Evolutionary conservation across 257 asterid species (phyloP).

Genomic region (Nemophila menziesii): DNA sequence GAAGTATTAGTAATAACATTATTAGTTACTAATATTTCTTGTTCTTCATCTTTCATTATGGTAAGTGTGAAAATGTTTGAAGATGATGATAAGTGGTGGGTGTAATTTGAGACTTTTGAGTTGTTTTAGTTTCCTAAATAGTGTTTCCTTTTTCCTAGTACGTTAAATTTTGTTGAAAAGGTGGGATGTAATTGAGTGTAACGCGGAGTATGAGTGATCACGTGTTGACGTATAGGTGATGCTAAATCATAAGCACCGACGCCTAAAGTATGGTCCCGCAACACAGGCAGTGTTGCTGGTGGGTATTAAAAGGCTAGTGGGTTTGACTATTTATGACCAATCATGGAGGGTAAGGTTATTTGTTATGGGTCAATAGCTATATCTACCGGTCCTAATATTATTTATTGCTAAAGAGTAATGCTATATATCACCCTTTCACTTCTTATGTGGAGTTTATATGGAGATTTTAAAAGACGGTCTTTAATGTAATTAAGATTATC

Average conservation of each 20-base stretch:
- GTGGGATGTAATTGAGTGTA: not conserved
- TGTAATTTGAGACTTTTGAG: not conserved
- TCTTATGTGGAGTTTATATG: too few relatives aligned
- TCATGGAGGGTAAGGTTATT: too few relatives aligned
- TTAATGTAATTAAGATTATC: too few relatives aligned
- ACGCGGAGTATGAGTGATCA: not conserved
- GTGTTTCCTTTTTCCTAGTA: not conserved
- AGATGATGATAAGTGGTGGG: too few relatives aligned
- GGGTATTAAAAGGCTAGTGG: not conserved
- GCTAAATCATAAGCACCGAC: conserved; percentile 1
- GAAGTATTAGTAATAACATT: not conserved
- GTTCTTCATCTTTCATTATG: conserved; percentile 73
- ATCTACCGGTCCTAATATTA: too few relatives aligned
- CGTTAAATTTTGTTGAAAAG: not conserved
- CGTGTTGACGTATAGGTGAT: too few relatives aligned
- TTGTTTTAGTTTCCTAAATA: not conserved
- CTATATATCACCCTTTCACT: too few relatives aligned
- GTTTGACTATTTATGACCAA: not conserved
- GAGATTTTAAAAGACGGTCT: too few relatives aligned
- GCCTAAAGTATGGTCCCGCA: not conserved
- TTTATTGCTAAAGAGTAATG: too few relatives aligned
- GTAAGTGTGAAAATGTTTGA: too few relatives aligned
- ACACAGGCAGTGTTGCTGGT: not conserved
- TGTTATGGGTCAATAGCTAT: too few relatives aligned
- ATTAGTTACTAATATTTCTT: conserved; percentile 22